Evolutionary conservation across 2,329 filamentous ascomycete genomes (phyloP).

Genomic region (Trichoderma aggressivum): DNA sequence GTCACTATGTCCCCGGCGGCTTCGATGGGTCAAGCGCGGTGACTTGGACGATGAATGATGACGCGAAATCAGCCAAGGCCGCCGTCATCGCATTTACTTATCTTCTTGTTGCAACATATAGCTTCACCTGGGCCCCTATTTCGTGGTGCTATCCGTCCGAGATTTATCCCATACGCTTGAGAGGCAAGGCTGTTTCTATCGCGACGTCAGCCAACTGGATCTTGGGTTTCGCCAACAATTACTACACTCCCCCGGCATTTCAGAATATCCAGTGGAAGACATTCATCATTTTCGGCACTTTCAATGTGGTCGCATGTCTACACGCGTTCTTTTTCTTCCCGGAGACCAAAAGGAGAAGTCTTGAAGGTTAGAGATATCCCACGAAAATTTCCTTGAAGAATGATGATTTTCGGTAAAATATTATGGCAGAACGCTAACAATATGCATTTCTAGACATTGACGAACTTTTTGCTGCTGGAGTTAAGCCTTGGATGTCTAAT

Average conservation of each 20-base stretch:
- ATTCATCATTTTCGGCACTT: background rate
- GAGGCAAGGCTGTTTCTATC: constrained; percentile 1
- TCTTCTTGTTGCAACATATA: constrained; percentile 3
- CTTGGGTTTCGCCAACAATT: constrained; percentile 31
- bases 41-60: background rate
- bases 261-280: constrained; percentile 1
- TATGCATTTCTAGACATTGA: background rate
- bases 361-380: background rate
- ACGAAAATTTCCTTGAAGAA: background rate
- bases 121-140: background rate
- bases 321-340: background rate
- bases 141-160: constrained; percentile 8
- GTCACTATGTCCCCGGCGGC: background rate
- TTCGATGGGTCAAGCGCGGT: background rate
- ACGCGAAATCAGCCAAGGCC: background rate
- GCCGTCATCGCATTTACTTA: constrained; percentile 5
- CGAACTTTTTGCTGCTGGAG: background rate
- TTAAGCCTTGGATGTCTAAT: constrained; percentile 1
- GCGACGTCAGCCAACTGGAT: constrained; percentile 7
- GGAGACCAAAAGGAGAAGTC: background rate
- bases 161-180: background rate
- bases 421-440: background rate
- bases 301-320: background rate
- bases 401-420: rapidly evolving
- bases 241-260: background rate